Percentiles rank a stretch among this genome's conserved stretches.
phyloP scores from a whole-genome alignment of 768 basidiomycete genomes.

The Artomyces pyxidatus region DNA sequence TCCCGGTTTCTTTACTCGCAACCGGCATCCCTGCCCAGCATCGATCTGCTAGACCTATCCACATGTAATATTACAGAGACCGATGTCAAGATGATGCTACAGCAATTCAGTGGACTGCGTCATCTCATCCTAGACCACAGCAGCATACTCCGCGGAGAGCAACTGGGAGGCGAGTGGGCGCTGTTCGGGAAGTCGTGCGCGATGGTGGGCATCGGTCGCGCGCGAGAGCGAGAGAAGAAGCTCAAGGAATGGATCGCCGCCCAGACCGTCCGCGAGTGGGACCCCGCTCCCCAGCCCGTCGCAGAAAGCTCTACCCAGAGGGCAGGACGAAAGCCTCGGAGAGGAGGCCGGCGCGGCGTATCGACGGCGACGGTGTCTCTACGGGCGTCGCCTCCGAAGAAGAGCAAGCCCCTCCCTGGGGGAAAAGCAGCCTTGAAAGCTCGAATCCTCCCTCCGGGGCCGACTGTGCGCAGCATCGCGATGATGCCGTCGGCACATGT shows the following conservation, averaged over 20 bases:
- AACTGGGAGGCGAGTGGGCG: constrained; percentile 47
- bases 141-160: constrained; percentile 39
- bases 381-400: constrained; percentile 13
- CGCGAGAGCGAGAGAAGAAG: constrained; percentile 59
- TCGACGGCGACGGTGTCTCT: constrained; percentile 60
- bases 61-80: constrained; percentile 49
- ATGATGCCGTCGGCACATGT: constrained; percentile 26
- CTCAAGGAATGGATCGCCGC: constrained; percentile 35
- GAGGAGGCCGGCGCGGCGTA: constrained; percentile 50
- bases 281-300: background rate
- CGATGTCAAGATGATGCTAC: constrained; percentile 48
- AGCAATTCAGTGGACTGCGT: constrained; percentile 40
- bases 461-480: constrained; percentile 41
- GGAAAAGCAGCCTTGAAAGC: background rate
- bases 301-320: background rate
- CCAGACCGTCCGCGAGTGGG: background rate
- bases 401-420: background rate
- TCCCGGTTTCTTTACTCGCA: constrained; percentile 31
- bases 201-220: constrained; percentile 48
- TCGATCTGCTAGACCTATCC: constrained; percentile 69
- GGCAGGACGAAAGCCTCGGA: constrained; percentile 13
- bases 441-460: constrained; percentile 49
- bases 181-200: constrained; percentile 56
- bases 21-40: constrained; percentile 31
- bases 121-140: constrained; percentile 72